Percentiles rank a stretch among this genome's conserved stretches.
phyloP scores from a whole-genome alignment of 495 filamentous ascomycete genomes.

The Penicillium subrubescens region DNA sequence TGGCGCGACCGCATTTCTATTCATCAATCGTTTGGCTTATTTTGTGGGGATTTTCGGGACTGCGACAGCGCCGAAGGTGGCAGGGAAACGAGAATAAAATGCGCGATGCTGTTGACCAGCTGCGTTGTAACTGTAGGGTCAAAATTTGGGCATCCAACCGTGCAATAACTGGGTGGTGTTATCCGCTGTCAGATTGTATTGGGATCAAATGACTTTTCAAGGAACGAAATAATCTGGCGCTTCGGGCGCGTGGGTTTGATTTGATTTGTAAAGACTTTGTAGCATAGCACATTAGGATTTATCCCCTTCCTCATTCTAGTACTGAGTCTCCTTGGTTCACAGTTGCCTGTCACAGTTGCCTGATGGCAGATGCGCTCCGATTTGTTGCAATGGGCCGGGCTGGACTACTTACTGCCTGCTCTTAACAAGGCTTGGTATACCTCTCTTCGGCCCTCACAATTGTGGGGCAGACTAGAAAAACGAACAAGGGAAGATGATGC shows the following conservation, averaged over 20 bases:
- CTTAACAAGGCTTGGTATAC: conserved; percentile 8
- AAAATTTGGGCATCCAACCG: not conserved
- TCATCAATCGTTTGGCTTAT: conserved; percentile 58
- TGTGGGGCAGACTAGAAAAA: not conserved
- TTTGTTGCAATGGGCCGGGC: not conserved
- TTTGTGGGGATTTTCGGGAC: conserved; percentile 60
- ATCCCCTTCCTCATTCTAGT: not conserved
- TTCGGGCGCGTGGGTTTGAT: conserved; percentile 10
- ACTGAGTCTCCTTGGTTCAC: not conserved
- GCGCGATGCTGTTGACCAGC: not conserved
- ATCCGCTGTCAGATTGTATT: not conserved
- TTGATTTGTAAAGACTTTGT: not conserved
- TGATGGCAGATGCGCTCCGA: not conserved
- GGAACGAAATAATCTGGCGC: not conserved
- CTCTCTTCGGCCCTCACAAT: not conserved
- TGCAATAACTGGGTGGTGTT: not conserved
- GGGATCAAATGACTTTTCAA: not conserved
- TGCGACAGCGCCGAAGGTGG: conserved; percentile 29
- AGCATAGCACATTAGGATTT: not conserved
- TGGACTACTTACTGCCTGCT: not conserved
- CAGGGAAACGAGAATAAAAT: conserved; percentile 28
- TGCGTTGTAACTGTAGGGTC: not conserved
- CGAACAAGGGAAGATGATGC: not conserved
- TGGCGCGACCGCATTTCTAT: conserved; percentile 58
- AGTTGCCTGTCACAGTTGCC: not conserved